These are phyloP conservation scores for Colletotrichum acutatum DNA, from an alignment of 2,329 filamentous ascomycete species.

Conservation along the genomic window DNA sequence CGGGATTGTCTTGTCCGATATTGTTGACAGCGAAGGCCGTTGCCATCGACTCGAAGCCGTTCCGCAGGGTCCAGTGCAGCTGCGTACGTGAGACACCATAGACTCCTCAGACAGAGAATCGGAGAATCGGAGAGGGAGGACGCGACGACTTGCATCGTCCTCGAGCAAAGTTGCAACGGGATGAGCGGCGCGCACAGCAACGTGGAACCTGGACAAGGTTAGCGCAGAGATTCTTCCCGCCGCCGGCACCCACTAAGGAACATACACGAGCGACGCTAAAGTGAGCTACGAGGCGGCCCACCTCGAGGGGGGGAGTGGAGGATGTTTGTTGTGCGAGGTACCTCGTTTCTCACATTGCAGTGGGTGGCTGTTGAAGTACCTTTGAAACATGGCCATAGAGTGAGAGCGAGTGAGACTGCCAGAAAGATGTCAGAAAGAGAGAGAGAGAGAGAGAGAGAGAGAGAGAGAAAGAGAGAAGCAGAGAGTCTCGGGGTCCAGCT, in stretches of 20 bases:
- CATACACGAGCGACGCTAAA: conserved; percentile 20
- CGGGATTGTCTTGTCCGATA: conserved; percentile 24
- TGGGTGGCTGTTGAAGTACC: not conserved
- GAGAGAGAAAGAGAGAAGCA: not conserved
- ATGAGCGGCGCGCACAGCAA: not conserved
- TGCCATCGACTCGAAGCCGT: not conserved
- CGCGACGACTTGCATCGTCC: conserved; percentile 7
- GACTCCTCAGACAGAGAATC: too few species aligned
- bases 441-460: not conserved
- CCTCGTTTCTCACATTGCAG: not conserved
- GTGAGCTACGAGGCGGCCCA: not conserved
- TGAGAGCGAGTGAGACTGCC: too few species aligned
- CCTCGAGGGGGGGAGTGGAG: not conserved
- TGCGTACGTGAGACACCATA: not conserved
- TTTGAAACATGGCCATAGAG: not conserved
- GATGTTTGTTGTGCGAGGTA: not conserved
- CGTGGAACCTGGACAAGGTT: not conserved
- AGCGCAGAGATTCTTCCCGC: conserved; percentile 9
- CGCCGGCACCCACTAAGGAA: conserved; percentile 23
- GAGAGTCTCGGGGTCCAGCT: not conserved
- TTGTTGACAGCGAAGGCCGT: not conserved
- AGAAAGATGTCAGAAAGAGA: too few species aligned
- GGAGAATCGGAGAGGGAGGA: not conserved
- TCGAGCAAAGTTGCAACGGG: not conserved
- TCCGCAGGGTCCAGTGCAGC: conserved; percentile 6